These are phyloP conservation scores for Lithospermum erythrorhizon DNA, from an alignment of 257 asterid genomes.

Conservation along the genomic window DNA sequence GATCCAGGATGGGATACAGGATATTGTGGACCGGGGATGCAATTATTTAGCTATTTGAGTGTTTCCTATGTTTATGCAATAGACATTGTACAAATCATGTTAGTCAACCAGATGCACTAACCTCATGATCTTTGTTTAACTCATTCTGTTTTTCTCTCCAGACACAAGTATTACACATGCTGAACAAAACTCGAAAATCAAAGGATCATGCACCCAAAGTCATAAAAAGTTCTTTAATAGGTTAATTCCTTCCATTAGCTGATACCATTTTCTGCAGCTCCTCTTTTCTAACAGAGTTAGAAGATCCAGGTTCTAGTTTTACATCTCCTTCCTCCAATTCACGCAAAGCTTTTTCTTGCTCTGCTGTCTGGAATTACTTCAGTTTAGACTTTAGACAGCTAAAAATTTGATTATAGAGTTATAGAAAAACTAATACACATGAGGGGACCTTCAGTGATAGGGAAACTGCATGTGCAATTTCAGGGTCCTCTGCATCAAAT, in stretches of 20 bases:
- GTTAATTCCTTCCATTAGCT: conserved; percentile 42
- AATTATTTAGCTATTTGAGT: too few relatives aligned
- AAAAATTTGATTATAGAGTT: conserved; percentile 1
- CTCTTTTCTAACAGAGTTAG: conserved; percentile 29
- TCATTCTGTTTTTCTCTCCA: not conserved
- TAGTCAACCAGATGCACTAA: not conserved
- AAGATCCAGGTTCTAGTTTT: conserved; percentile 28
- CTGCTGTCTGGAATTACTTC: conserved; percentile 55
- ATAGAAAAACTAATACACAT: conserved; percentile 4
- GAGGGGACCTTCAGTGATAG: conserved; percentile 57
- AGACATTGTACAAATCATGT: not conserved
- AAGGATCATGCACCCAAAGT: not conserved
- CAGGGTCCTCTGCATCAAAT: conserved; percentile 45
- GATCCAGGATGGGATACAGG: too few relatives aligned
- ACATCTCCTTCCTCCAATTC: conserved; percentile 40
- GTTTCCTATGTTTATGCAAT: not conserved
- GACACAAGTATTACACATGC: not conserved
- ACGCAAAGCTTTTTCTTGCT: conserved; percentile 45
- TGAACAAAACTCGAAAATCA: not conserved
- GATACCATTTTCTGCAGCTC: conserved; percentile 33
- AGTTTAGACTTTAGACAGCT: conserved; percentile 30
- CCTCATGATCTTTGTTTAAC: not conserved
- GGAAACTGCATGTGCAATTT: conserved; percentile 63
- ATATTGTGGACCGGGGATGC: too few relatives aligned
- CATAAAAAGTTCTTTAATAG: not conserved